Conservation (phyloP, 768 basidiomycete species). For the Trametes cubensis region DNA sequence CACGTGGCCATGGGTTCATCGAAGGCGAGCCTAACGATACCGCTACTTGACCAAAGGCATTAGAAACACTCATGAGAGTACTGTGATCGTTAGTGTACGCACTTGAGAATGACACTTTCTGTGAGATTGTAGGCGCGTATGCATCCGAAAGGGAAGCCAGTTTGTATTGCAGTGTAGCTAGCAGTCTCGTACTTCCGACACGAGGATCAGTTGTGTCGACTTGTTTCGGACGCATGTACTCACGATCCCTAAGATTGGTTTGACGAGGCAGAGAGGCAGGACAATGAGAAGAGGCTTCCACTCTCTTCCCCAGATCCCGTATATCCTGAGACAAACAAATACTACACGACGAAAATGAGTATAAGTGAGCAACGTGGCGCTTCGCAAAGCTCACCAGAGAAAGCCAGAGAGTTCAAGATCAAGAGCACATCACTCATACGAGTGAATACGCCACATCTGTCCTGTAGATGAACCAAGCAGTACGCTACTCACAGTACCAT, state of each 20-base stretch:
- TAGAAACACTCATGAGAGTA: neutral
- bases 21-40: neutral
- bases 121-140: neutral
- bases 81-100: neutral
- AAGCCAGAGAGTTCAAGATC: conserved; percentile 7
- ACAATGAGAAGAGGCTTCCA: conserved; percentile 23
- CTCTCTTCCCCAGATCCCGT: conserved; percentile 23
- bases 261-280: conserved; percentile 10
- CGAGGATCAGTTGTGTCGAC: too few species aligned
- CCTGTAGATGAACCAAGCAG: too few species aligned
- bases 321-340: conserved; percentile 18
- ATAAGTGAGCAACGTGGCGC: too few species aligned
- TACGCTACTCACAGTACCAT: too few species aligned
- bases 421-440: neutral
- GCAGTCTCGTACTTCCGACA: conserved; percentile 10
- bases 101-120: neutral
- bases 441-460: neutral
- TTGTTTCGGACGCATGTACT: neutral
- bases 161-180: conserved; percentile 13
- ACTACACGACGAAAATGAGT: neutral
- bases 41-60: too few species aligned
- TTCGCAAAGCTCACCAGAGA: neutral
- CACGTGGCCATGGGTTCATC: too few species aligned
- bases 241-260: conserved; percentile 15
- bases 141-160: conserved; percentile 26